A percentile compares a stretch with the other conserved stretches of the same genome.
Evolutionary conservation across 2,329 filamentous ascomycete genomes (phyloP).

Genomic region (Phyllosticta capitalensis): DNA sequence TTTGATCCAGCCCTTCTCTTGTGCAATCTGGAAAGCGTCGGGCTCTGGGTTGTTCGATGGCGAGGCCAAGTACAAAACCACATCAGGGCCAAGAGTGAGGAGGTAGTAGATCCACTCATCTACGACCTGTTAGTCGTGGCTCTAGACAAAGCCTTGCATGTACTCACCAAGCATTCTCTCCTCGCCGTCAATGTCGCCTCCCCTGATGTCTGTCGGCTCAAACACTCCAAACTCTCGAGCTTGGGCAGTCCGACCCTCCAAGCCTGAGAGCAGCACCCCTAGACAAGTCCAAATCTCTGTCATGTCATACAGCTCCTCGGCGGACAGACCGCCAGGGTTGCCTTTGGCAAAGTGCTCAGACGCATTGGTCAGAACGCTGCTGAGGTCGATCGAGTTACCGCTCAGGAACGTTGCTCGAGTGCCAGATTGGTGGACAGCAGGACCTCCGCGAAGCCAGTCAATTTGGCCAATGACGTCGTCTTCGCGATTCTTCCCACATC

Average conservation of each 20-base stretch:
- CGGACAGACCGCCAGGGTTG: constrained; percentile 45
- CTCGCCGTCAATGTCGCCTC: constrained; percentile 42
- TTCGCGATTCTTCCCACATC: constrained; percentile 47
- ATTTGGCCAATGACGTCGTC: constrained; percentile 51
- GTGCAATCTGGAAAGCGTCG: constrained; percentile 44
- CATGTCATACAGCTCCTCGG: constrained; percentile 53
- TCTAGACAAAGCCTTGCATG: neutral
- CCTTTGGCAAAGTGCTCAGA: constrained; percentile 47
- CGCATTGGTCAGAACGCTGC: constrained; percentile 45
- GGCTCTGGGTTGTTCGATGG: constrained; percentile 26
- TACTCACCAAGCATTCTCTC: constrained; percentile 43
- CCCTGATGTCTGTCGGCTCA: constrained; percentile 36
- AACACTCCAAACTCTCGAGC: constrained; percentile 49
- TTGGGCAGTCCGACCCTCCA: constrained; percentile 45
- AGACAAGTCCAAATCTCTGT: constrained; percentile 56
- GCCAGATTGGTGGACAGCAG: constrained; percentile 39
- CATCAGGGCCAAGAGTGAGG: constrained; percentile 48
- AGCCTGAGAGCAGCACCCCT: constrained; percentile 44
- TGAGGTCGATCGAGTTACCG: constrained; percentile 41
- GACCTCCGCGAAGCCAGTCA: constrained; percentile 53
- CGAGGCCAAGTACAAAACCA: constrained; percentile 43
- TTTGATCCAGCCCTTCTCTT: constrained; percentile 44
- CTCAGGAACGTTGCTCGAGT: constrained; percentile 38
- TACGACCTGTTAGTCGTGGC: constrained; percentile 21
- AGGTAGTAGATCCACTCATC: constrained; percentile 55